Conservation (phyloP, 768 basidiomycete species). For the Cystofilobasidium capitatum region DNA sequence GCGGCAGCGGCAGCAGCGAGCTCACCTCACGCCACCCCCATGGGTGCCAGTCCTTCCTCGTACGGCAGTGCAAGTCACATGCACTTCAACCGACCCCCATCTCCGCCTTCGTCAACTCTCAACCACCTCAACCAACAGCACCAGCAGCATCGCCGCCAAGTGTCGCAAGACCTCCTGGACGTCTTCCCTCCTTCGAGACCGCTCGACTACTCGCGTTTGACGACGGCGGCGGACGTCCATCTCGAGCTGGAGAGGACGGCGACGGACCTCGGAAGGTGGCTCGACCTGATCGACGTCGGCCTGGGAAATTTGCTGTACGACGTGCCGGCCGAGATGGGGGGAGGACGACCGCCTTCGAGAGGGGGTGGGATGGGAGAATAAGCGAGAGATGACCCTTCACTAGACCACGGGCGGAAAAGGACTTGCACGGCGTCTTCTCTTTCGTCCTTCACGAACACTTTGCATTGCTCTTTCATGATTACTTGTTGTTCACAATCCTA, state of each 20-base stretch:
- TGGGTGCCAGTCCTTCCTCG: neutral
- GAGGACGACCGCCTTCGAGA: neutral
- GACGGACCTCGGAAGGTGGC: constrained; percentile 18
- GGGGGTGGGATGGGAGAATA: neutral
- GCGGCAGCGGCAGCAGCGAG: neutral
- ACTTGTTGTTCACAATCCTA: too few species aligned
- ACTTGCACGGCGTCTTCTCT: too few species aligned
- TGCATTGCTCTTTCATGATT: too few species aligned
- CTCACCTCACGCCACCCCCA: neutral
- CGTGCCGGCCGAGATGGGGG: neutral
- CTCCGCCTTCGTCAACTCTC: neutral
- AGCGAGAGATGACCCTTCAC: too few species aligned
- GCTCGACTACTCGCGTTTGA: constrained; percentile 21
- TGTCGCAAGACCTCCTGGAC: neutral
- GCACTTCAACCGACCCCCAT: neutral
- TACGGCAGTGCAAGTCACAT: neutral
- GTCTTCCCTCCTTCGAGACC: neutral
- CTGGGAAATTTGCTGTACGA: constrained; percentile 10
- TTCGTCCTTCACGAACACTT: too few species aligned
- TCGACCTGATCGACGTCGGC: constrained; percentile 23
- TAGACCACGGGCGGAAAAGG: too few species aligned
- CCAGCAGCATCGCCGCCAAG: neutral
- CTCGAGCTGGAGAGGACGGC: constrained; percentile 21
- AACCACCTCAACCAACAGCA: neutral
- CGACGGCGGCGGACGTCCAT: constrained; percentile 2